Percentiles rank a stretch among this genome's conserved stretches.
Conservation (phyloP, 345 rosid genomes). For the Nephelium lappaceum region DNA sequence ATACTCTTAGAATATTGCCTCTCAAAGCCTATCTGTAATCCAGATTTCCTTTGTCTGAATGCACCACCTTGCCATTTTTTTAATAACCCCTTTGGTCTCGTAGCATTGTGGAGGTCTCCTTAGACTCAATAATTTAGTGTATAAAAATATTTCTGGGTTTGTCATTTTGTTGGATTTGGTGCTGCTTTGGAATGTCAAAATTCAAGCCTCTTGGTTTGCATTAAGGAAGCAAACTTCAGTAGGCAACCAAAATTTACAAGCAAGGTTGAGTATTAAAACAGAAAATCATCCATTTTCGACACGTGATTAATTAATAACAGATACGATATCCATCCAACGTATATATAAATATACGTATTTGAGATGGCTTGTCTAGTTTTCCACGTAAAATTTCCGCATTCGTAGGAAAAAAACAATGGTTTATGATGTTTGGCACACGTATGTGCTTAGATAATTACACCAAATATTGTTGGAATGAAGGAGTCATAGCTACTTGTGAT, state of each 20-base stretch:
- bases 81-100: conserved; percentile 27
- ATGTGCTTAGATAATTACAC: conserved; percentile 18
- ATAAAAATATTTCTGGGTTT: neutral
- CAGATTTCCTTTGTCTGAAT: conserved; percentile 25
- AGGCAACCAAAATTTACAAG: conserved; percentile 11
- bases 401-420: neutral
- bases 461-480: conserved; percentile 21
- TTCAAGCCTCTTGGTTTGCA: neutral
- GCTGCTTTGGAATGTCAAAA: neutral
- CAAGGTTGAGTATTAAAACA: conserved; percentile 10
- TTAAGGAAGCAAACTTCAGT: conserved; percentile 4
- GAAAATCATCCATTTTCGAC: neutral
- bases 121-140: conserved; percentile 1
- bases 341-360: neutral
- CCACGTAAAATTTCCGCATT: conserved; percentile 4
- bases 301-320: conserved; percentile 2
- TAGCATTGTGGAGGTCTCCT: conserved; percentile 17
- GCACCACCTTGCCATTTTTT: conserved; percentile 26
- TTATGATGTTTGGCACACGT: conserved; percentile 8
- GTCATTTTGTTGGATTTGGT: neutral
- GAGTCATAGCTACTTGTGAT: conserved; percentile 28
- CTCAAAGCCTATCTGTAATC: conserved; percentile 16
- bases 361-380: neutral
- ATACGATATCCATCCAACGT: neutral
- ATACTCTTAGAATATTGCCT: conserved; percentile 34